Evolutionary conservation across 345 rosid genomes (phyloP).

Genomic region (Dimocarpus longan): DNA sequence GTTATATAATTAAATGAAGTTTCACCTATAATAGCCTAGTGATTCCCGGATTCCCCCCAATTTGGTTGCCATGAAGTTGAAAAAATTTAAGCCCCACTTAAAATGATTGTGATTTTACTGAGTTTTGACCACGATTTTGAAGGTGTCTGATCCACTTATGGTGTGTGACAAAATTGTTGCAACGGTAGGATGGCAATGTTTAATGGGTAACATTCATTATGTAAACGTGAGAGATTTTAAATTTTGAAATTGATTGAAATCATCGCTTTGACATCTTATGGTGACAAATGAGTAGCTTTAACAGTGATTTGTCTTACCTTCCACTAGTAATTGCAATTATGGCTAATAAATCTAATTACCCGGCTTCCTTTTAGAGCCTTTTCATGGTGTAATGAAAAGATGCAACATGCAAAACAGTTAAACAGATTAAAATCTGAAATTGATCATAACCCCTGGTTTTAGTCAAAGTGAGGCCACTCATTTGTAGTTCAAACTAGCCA

Average conservation of each 20-base stretch:
- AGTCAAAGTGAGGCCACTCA: neutral
- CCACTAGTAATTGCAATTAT: neutral
- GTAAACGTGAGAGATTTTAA: neutral
- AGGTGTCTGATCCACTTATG: neutral
- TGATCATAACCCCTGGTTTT: neutral
- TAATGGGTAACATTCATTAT: conserved; percentile 16
- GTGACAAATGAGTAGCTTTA: neutral
- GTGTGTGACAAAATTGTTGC: conserved; percentile 21
- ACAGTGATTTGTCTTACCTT: conserved; percentile 11
- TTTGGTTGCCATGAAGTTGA: neutral
- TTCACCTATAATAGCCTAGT: too few relatives aligned
- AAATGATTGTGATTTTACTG: neutral
- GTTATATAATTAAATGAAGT: too few relatives aligned
- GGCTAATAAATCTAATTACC: neutral
- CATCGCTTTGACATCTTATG: conserved; percentile 1
- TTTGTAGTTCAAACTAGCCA: neutral
- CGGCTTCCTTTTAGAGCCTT: too few relatives aligned
- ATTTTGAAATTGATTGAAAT: neutral
- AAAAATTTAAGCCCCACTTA: conserved; percentile 1
- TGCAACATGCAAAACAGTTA: too few relatives aligned
- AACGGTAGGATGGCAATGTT: conserved; percentile 22
- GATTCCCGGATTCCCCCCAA: too few relatives aligned
- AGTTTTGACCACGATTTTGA: conserved; percentile 6
- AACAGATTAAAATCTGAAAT: neutral
- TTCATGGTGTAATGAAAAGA: too few relatives aligned